phyloP scores from a whole-genome alignment of 2,329 filamentous ascomycete species.

The Fonsecaea pugnacius region DNA sequence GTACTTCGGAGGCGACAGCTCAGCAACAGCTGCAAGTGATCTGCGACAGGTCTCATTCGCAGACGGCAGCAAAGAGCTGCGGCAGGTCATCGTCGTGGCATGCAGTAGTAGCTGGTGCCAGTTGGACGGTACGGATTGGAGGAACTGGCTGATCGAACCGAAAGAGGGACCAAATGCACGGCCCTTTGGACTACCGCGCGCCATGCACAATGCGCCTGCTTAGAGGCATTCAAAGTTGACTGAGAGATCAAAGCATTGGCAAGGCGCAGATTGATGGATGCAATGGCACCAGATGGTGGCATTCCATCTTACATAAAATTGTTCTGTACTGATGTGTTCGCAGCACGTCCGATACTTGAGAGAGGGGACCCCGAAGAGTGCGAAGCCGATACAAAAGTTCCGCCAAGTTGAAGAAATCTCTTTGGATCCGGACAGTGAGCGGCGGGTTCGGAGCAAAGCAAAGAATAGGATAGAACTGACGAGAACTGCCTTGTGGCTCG shows the following conservation, averaged over 20 bases:
- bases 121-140: conserved; percentile 13
- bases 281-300: neutral
- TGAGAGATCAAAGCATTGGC: neutral
- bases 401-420: conserved; percentile 18
- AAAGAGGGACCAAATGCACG: conserved; percentile 5
- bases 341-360: conserved; percentile 10
- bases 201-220: neutral
- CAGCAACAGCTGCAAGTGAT: conserved; percentile 24
- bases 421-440: conserved; percentile 16
- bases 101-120: conserved; percentile 21
- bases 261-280: neutral
- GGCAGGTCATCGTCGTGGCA: conserved; percentile 19
- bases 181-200: conserved; percentile 12
- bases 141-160: neutral
- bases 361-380: neutral
- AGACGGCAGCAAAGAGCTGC: neutral
- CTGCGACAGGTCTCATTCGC: conserved; percentile 2
- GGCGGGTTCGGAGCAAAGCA: neutral
- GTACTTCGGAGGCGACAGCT: conserved; percentile 25
- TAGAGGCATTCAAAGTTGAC: neutral
- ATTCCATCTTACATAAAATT: neutral
- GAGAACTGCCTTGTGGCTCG: neutral
- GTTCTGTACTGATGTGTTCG: conserved; percentile 11
- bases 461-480: neutral
- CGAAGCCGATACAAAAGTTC: conserved; percentile 21